Evolutionary conservation across 371 early-diverging fungal species (phyloP).

Genomic region (Rhizopus delemar): DNA sequence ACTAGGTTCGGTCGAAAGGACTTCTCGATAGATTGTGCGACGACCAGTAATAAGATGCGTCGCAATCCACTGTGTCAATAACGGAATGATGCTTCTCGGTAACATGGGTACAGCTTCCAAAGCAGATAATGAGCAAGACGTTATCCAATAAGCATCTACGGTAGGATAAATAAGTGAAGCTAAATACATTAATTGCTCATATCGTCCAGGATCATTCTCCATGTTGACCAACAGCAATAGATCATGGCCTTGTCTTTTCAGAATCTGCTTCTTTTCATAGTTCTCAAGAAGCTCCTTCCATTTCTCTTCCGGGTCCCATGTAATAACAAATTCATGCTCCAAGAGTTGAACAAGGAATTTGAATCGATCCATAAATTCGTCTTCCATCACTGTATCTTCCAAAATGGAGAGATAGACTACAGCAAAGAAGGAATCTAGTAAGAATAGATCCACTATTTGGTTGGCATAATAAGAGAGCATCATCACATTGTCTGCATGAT

Average conservation of each 20-base stretch:
- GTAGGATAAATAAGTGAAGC: conserved; percentile 53
- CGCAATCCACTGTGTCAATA: conserved; percentile 52
- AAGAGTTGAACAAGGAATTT: conserved; percentile 47
- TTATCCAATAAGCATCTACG: conserved; percentile 54
- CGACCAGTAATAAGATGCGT: conserved; percentile 51
- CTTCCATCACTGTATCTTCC: conserved; percentile 34
- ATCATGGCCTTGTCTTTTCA: conserved; percentile 22
- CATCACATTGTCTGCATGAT: conserved; percentile 58
- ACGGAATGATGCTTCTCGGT: conserved; percentile 48
- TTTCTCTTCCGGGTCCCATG: conserved; percentile 46
- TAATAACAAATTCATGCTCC: conserved; percentile 48
- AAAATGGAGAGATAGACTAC: conserved; percentile 49
- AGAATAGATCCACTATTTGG: conserved; percentile 44
- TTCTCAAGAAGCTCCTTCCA: conserved; percentile 25
- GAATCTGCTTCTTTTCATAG: conserved; percentile 31
- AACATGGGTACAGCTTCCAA: conserved; percentile 51
- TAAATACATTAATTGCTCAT: conserved; percentile 47
- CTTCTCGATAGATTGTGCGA: conserved; percentile 52
- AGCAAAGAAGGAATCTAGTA: conserved; percentile 50
- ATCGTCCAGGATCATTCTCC: conserved; percentile 38
- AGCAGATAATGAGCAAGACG: conserved; percentile 54
- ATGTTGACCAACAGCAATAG: conserved; percentile 31
- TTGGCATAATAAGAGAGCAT: conserved; percentile 52
- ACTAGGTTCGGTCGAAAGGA: conserved; percentile 49
- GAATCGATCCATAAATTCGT: conserved; percentile 54